A percentile compares a stretch with the other conserved stretches of the same genome.
These are phyloP conservation scores for Xanthoconium separans DNA, from an alignment of 1,284 basidiomycete species.

Conservation along the genomic window DNA sequence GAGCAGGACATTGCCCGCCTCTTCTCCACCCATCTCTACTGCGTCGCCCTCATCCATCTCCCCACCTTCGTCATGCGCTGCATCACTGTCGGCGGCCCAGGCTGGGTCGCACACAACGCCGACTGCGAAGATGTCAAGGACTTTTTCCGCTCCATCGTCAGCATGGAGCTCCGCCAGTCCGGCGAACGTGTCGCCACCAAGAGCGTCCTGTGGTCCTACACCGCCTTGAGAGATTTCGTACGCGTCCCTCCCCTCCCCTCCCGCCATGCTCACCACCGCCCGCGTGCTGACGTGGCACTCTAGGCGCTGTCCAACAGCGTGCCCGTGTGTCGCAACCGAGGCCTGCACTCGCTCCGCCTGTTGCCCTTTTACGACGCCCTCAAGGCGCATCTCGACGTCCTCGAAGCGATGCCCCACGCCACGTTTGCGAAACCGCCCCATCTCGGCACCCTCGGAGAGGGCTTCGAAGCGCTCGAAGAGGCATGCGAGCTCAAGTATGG, in stretches of 20 bases:
- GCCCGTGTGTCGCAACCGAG: constrained; percentile 56
- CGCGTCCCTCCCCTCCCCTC: constrained; percentile 1
- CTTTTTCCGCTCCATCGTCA: constrained; percentile 62
- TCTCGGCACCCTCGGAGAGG: constrained; percentile 54
- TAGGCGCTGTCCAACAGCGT: constrained; percentile 69
- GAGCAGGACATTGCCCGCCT: constrained; percentile 69
- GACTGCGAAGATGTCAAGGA: constrained; percentile 68
- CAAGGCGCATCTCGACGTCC: constrained; percentile 55
- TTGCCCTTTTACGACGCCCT: constrained; percentile 58
- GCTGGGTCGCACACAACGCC: constrained; percentile 64
- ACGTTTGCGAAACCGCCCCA: constrained; percentile 63
- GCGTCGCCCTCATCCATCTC: constrained; percentile 57
- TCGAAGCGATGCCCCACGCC: constrained; percentile 54
- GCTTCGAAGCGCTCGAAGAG: constrained; percentile 57
- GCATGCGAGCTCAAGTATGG: constrained; percentile 54
- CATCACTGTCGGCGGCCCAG: constrained; percentile 55
- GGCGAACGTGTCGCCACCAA: constrained; percentile 74
- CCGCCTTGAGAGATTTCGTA: constrained; percentile 69
- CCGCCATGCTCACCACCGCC: background rate
- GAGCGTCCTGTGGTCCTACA: constrained; percentile 74
- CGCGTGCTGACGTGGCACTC: constrained; percentile 4
- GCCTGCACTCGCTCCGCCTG: constrained; percentile 61
- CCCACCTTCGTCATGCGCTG: constrained; percentile 66
- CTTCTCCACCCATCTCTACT: constrained; percentile 66
- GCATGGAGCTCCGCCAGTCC: constrained; percentile 71